Percentiles rank a stretch among this genome's conserved stretches.
phyloP scores from a whole-genome alignment of 1,139 yeast genomes.

The Pichia sp. region DNA sequence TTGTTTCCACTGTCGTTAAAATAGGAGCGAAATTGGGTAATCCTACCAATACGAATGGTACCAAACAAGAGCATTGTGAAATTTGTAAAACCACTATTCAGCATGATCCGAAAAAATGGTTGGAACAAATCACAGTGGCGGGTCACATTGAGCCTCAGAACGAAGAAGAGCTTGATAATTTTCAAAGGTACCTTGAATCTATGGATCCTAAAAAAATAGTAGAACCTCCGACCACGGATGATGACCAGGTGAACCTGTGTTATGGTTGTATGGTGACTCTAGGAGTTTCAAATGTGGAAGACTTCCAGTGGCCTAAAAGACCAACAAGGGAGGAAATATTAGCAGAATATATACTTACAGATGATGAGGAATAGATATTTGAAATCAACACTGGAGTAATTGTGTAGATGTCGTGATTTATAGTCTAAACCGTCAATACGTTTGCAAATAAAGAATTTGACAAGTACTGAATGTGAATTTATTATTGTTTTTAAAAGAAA shows the following conservation, averaged over 20 bases:
- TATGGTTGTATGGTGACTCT: constrained; percentile 63
- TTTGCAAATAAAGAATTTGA: too few relatives aligned
- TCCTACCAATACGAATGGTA: constrained; percentile 26
- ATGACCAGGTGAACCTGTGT: constrained; percentile 33
- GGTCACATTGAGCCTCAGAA: constrained; percentile 43
- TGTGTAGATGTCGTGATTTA: too few relatives aligned
- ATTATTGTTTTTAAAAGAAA: too few relatives aligned
- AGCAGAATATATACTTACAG: constrained; percentile 39
- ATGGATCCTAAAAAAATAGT: constrained; percentile 17
- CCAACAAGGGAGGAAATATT: constrained; percentile 31
- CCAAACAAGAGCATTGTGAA: constrained; percentile 30
- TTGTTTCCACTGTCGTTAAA: constrained; percentile 87
- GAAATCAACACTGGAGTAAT: too few relatives aligned
- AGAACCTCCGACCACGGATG: too few relatives aligned
- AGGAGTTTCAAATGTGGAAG: constrained; percentile 23
- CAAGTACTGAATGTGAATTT: too few relatives aligned
- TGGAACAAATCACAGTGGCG: constrained; percentile 62
- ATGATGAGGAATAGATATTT: constrained; percentile 26
- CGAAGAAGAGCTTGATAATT: constrained; percentile 38
- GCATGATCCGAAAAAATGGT: constrained; percentile 60
- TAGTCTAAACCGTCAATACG: too few relatives aligned
- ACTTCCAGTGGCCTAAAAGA: constrained; percentile 46
- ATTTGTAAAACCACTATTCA: constrained; percentile 46
- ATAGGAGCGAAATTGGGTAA: constrained; percentile 75
- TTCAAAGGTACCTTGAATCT: constrained; percentile 18